Evolutionary conservation across 805 yeast species (phyloP).

Genomic region (Brettanomyces custersianus): DNA sequence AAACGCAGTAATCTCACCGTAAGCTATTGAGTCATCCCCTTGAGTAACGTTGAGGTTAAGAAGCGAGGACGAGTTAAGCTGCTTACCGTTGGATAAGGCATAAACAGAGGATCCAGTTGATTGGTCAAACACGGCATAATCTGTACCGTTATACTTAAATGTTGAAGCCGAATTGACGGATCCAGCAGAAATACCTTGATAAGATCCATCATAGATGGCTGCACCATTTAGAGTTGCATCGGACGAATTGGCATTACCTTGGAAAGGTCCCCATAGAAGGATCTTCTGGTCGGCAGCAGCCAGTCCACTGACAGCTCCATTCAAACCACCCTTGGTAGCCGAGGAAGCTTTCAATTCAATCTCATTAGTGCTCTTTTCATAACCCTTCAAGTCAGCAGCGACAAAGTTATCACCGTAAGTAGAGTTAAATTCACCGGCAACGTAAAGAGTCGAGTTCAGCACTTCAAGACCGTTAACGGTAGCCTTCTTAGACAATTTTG

Average conservation of each 20-base stretch:
- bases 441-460: conserved; percentile 26
- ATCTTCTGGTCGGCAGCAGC: conserved; percentile 25
- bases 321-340: conserved; percentile 28
- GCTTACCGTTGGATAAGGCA: conserved; percentile 27
- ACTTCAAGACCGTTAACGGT: conserved; percentile 27
- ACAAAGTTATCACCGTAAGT: conserved; percentile 30
- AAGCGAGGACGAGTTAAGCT: conserved; percentile 24
- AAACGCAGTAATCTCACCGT: conserved; percentile 15
- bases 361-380: conserved; percentile 11
- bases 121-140: conserved; percentile 31
- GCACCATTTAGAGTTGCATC: conserved; percentile 14
- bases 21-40: conserved; percentile 4
- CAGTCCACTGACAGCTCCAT: conserved; percentile 27
- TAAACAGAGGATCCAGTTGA: conserved; percentile 16
- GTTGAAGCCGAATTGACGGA: conserved; percentile 14
- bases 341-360: conserved; percentile 4
- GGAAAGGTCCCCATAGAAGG: conserved; percentile 32
- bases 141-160: conserved; percentile 27
- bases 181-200: conserved; percentile 28
- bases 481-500: conserved; percentile 29
- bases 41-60: conserved; percentile 22
- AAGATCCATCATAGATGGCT: conserved; percentile 30
- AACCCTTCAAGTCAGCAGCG: conserved; percentile 19
- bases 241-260: conserved; percentile 23
- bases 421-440: conserved; percentile 43